Evolutionary conservation across 257 asterid species (phyloP), one percentile per base, ranked within the genome.

Genomic region (Paraleonurus japonicus): DNA sequence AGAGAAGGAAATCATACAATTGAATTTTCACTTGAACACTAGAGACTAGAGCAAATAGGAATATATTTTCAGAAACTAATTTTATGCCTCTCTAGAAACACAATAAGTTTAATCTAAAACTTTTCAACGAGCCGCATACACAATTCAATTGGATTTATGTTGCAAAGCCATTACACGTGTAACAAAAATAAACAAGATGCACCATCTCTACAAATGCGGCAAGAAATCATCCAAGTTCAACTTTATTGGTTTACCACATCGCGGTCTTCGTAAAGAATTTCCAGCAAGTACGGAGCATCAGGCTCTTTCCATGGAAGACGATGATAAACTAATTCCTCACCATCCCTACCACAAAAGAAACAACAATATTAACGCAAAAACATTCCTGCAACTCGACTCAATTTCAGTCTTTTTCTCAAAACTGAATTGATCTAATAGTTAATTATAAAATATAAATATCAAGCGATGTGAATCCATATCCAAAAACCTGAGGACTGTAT

Each of bases 241-340:
- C 67, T 67, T 54, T 50, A 67, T 8, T 54, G 22, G 22, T 45
- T 75, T 82, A 94, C 98, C 96, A 94, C 70, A 72, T 91, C 82
- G 68, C 79, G 71, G 77, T 91, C 99, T 78, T 94, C 96, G 54
- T 84, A 82, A 13, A 91, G 75, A 69, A 88, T 80, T 75, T 86
- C 85, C 73, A 94, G 81, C 80, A 73, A 67, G 86, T 84, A 76
- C 3, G 99, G 97, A 19, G 96, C 95, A 75, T 91, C 90, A 16
- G 96, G 99, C 81, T 94, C 99, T 81, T 79, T 83, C 97, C 99
- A 94, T 5, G 97, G 96, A 76, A 86, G 93, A 37, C 97, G 95
- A 65, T 84, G 96, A 82, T 94, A 94, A 66, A 81, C 82, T 23
- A 91, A 79, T 64, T 84, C 83, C 37, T 81, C 83, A 78, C 88